These are phyloP conservation scores for Gillenia trifoliata DNA, from an alignment of 306 rosid species.

Conservation along the genomic window DNA sequence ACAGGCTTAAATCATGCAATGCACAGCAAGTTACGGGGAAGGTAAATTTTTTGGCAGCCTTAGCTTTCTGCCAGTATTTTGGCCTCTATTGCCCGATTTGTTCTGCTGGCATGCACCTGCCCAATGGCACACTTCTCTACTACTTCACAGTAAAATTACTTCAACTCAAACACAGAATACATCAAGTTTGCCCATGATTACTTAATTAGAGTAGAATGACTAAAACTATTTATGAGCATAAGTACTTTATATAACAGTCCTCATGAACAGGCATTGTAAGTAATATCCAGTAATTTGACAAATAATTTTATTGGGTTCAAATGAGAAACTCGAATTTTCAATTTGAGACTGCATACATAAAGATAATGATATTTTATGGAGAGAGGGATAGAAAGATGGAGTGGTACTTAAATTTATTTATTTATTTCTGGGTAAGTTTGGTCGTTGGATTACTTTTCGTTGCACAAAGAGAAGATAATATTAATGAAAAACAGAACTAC, in stretches of 20 bases:
- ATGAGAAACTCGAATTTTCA: too few species aligned
- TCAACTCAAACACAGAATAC: neutral
- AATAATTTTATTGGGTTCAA: too few species aligned
- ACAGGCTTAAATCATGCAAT: constrained; percentile 13
- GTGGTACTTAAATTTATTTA: too few species aligned
- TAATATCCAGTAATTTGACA: too few species aligned
- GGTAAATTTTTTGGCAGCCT: constrained; percentile 44
- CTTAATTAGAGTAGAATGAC: too few species aligned
- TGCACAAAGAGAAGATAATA: too few species aligned
- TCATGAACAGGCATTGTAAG: too few species aligned
- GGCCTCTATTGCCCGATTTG: constrained; percentile 39
- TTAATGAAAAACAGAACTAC: neutral
- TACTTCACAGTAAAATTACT: neutral
- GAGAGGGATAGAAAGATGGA: neutral
- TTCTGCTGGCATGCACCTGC: neutral
- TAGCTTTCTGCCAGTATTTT: constrained; percentile 28
- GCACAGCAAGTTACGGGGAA: constrained; percentile 39
- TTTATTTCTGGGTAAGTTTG: neutral
- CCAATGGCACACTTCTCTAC: neutral
- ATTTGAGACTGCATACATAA: too few species aligned
- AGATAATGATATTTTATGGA: neutral
- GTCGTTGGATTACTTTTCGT: neutral
- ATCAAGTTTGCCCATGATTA: neutral
- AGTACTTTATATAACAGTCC: too few species aligned
- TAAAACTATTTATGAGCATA: too few species aligned